Evolutionary conservation across 2,329 filamentous ascomycete species (phyloP), one percentile per base, ranked within the genome.

Genomic region (Fusarium incarnatum): DNA sequence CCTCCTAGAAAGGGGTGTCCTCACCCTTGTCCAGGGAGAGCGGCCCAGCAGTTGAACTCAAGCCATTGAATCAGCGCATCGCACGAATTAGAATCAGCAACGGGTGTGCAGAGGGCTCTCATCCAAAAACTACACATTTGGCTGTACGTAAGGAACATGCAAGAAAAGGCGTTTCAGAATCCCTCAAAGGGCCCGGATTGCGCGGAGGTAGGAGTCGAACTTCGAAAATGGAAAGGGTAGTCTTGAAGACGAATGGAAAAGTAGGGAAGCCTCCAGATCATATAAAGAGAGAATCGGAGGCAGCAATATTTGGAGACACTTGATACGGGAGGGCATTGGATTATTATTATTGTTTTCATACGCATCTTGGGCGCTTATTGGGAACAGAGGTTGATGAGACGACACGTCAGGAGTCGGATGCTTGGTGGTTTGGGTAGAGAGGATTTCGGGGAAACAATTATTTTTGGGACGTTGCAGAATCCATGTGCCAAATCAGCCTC

Each of bases 1-100:
- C 74, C 60, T 73, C 70, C 55, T 79, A 78, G 75, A 69, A 63
- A 54, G 74, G 64, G 73, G 69, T 54, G 47, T 64, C 69, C 41
- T 57, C 54, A 56, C 50, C 57, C 30, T 67, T 60, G 46, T 65
- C 46, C 60, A 40, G 53, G 40, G 68, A 41, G 53, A 53, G 57
- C 42, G 42, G 34, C 32, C 56, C 32, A 45, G 45, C 37, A 46
- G 25, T 30, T 30, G 30, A 23, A 28, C 50, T 40, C 40, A 52
- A 46, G 32, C 15, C 27, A 27, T n/a, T 46, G 42, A 49, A 34
- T 22, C 54, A 47, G 40, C 30, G 44, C 45, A 37, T n/a, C 18
- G 37, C 34, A 32, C 54, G 52, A 41, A 49, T 47, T 23, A 50
- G 30, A n/a, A 47, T 37, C 45, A 41, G 12, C 18, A 42, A 27